phyloP scores from a whole-genome alignment of 2,329 filamentous ascomycete genomes.

The Teratosphaeria pseudoeucalypti region DNA sequence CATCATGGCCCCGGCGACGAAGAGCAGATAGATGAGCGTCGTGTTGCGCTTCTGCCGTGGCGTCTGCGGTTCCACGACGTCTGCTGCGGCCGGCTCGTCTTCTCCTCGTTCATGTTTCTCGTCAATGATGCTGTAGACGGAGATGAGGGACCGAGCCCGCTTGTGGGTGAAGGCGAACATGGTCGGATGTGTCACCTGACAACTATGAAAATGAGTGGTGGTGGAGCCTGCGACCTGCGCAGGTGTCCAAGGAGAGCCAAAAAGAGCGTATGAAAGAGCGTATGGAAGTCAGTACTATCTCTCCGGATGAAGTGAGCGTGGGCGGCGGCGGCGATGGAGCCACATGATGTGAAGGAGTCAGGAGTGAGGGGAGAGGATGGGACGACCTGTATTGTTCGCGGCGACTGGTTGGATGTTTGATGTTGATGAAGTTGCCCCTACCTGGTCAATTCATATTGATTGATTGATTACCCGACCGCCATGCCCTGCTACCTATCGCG shows the following conservation, averaged over 20 bases:
- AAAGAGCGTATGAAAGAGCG: background rate
- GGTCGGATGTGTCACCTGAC: constrained; percentile 2
- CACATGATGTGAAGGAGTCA: no score
- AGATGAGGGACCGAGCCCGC: constrained; percentile 32
- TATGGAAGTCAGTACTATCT: no score
- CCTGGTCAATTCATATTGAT: no score
- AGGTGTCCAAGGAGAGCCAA: background rate
- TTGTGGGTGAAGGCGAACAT: constrained; percentile 36
- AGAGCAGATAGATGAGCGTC: constrained; percentile 35
- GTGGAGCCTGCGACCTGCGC: background rate
- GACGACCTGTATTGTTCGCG: no score
- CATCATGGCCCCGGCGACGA: constrained; percentile 42
- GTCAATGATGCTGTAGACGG: constrained; percentile 33
- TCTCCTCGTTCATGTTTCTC: constrained; percentile 17
- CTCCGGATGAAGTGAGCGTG: background rate
- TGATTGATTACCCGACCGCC: no score
- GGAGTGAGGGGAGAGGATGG: no score
- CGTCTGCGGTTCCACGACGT: constrained; percentile 12
- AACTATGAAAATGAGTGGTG: background rate
- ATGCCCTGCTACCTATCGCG: no score
- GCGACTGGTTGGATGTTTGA: no score
- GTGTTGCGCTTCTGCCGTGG: constrained; percentile 20
- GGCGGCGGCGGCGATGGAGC: background rate
- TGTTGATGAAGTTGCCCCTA: no score
- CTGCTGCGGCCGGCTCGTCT: constrained; percentile 13